Base-by-base conservation (phyloP, 2,329 filamentous ascomycete species). In the Fusarium illudens region DNA sequence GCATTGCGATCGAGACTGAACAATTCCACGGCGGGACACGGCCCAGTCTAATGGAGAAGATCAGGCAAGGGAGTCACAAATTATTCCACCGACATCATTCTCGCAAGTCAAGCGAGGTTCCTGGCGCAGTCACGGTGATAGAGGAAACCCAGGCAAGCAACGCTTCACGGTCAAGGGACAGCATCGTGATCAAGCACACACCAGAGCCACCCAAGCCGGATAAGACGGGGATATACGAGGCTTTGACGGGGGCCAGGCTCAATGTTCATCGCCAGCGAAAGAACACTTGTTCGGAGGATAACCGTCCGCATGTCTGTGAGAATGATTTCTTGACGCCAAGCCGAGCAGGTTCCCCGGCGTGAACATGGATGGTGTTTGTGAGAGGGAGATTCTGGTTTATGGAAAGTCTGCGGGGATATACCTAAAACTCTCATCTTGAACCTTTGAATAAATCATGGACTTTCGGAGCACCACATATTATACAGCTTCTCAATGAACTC, bases 221-320 rank as follows among this genome's bases (percentile, higher is more conserved):
- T 42, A 59, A 7, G 10, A 54, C 58, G 29, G 67, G 70, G 9
- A 73, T 74, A 32, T 69, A 74, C 17, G 71, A 74, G 29, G 71
- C 71, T 3, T 66, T 75, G 60, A 70, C 70, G 3, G 70, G 66
- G 13, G 67, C 70, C 17, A 72, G 64, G 27, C 55, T 64, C 15
- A 42, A 58, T 1, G 42, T 39, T 9, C 48, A 48, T 20, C 61
- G 55, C 12, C 49, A 62, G n/a, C 62, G 63, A 37, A 59, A 66
- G 10, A 52, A 58, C 13, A 71, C 67, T 9, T 79, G 78, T 46
- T 79, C 77, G 6, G 78, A 79, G 55, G 78, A 79, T 32, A 66
- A 75, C 32, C 64, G 65, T 33, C 76, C 76, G 15, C 77, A 79
- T 44, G 51, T 73, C 7, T 79, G 75, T 29, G 69, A 71, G 36